Evolutionary conservation across 2,329 filamentous ascomycete species (phyloP), one percentile per base, ranked within the genome.

Genomic region (Fusarium pseudoanthophilum): DNA sequence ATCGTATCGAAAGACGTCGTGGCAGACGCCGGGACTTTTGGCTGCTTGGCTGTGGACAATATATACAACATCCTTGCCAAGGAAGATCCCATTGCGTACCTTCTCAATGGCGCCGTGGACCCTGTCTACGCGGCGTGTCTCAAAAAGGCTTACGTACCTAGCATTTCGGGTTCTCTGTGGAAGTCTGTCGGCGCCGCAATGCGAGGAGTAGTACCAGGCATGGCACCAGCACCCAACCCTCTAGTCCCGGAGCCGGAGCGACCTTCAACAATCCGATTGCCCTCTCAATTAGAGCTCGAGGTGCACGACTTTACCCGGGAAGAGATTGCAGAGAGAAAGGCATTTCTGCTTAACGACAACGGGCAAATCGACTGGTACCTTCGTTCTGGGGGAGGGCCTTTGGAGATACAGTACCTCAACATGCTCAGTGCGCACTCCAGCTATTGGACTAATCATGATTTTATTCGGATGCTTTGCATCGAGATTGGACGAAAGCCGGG

Each of bases 401-500:
- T 99, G 40, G 96, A 97, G 82, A 95, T 98, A 30, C 95, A 98
- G 82, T 99, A 99, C 80, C 83, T 98, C 40, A 98, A 97, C 75
- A 99, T 99, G 96, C 84, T 99, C 61, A 93, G 94, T 64, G 96
- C 96, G 14, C 96, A 99, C 82, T 95, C 93, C 63, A 95, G 93
- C 80, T 99, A 99, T 82, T 99, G 96, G 96, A 88, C 90, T 5
- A 91, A 93, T 77, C 89, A 86, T 34, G 96, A 98, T 80, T 95
- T 99, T 80, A 91, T 97, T n/a, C 86, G 95, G 49, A 92, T 98
- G 85, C 83, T 98, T 56, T 97, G 97, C 48, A 86, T 95, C 37
- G 96, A 99, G 83, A 91, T 97, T 75, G 95, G 95, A 7, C 86
- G 95, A 71, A 87, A 87, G 74, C 88, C 90, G 10, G 95, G 95